Evolutionary conservation across 768 basidiomycete species (phyloP), one percentile per base, ranked within the genome.

Genomic region (Lactarius trivialis): DNA sequence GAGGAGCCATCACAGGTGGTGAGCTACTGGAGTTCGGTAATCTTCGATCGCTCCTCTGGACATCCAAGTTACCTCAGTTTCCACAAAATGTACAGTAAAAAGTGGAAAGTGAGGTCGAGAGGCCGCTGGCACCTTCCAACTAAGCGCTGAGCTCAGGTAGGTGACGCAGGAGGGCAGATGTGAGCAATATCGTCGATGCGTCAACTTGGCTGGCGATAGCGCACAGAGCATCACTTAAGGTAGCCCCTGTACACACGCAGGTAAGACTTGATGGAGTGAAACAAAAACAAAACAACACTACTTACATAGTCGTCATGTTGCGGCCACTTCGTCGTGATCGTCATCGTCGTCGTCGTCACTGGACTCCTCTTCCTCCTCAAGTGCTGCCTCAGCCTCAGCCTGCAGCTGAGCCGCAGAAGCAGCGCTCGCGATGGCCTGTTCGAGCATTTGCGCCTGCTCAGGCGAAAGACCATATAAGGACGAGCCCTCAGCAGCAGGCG

Each of bases 351-450:
- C 77, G 11, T 78, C 76, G n/a, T 78, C 78, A 2, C 74, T 78
- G 39, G 78, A 75, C 19, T 75, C 75, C 32, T 79, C 79, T 63
- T 86, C 83, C 68, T 88, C 88, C 70, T 89, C 88, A 57, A 86
- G 70, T 0, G 85, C 86, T 3, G 88, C 87, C 66, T 90, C 87
- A 0, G 88, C 89, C 65, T 90, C 88, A 0, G 88, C 88, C 68
- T 88, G 87, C 21, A 86, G 85, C 66, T 88, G 87, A 1, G 88
- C 88, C 34, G 85, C 86, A 37, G 81, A 81, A 11, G 89, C 85
- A 1, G 88, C 88, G 67, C 79, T 86, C 30, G 85, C 84, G 54
- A 91, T 89, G 0, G 88, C 88, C 64, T 84, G 80, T 70, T 89
- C 86, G 17, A 91, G 75, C 65, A 86, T 71, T 61, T 78, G 81